Conservation (phyloP, 2,329 filamentous ascomycete species). For the Pseudopyrenochaeta lycopersici region DNA sequence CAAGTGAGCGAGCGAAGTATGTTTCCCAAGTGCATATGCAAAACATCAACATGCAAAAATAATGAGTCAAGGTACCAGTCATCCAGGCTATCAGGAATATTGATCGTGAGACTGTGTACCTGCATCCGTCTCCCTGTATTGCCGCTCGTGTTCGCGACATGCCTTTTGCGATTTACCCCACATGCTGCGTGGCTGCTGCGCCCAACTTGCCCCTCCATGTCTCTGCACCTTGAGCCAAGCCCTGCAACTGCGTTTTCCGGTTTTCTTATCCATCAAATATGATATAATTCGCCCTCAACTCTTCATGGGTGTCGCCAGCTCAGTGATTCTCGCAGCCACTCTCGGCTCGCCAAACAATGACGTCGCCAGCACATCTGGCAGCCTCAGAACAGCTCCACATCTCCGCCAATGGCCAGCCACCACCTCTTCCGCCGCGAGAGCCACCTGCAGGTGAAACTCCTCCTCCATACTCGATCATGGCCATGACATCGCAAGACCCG, state of each 20-base stretch:
- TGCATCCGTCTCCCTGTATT: background rate
- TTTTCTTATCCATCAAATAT: background rate
- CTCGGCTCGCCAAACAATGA: conserved; percentile 23
- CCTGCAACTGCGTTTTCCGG: background rate
- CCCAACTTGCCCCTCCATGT: conserved; percentile 9
- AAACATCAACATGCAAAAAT: too few species aligned
- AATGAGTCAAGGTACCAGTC: too few species aligned
- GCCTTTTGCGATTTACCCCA: conserved; percentile 1
- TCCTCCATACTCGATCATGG: conserved; percentile 28
- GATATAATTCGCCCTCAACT: conserved; percentile 3
- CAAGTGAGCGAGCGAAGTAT: too few species aligned
- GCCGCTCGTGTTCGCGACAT: background rate
- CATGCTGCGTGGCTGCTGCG: background rate
- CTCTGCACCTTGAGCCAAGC: conserved; percentile 1
- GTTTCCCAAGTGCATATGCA: too few species aligned
- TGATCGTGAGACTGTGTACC: background rate
- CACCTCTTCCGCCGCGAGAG: conserved; percentile 44
- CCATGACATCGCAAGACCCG: conserved; percentile 50
- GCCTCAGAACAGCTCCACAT: conserved; percentile 12
- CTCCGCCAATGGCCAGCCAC: conserved; percentile 22
- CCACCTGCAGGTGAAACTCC: conserved; percentile 18
- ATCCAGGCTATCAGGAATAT: too few species aligned
- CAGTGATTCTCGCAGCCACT: conserved; percentile 15
- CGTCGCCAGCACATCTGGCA: conserved; percentile 19
- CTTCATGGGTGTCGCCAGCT: conserved; percentile 13